A percentile compares a stretch with the other conserved stretches of the same genome.
These are phyloP conservation scores for Thielaviopsis populi DNA, from an alignment of 2,329 filamentous ascomycete genomes.

Conservation along the genomic window DNA sequence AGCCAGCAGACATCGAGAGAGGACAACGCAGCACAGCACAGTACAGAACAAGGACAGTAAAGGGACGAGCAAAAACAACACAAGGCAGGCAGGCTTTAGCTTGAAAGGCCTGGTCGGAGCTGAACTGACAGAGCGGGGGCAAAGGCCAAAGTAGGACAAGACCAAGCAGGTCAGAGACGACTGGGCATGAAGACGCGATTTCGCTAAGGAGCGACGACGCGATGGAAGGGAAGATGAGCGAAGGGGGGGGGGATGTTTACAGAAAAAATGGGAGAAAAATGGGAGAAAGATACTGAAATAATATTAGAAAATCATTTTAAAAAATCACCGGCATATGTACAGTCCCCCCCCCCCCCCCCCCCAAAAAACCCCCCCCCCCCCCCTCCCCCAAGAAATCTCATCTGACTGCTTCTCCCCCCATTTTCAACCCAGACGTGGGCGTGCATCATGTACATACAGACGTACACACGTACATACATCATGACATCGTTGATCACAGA, in stretches of 20 bases:
- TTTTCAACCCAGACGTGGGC: too few species aligned
- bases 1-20: background rate
- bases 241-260: background rate
- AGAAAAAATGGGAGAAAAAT: background rate
- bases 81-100: too few species aligned
- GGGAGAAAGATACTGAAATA: background rate
- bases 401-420: too few species aligned
- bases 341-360: too few species aligned
- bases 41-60: background rate
- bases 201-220: background rate
- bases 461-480: background rate
- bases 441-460: too few species aligned
- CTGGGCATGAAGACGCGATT: background rate
- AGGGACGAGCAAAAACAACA: background rate
- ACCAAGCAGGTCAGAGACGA: background rate
- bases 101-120: background rate
- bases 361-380: too few species aligned
- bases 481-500: conserved; percentile 3
- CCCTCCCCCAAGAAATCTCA: too few species aligned
- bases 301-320: background rate
- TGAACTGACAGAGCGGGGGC: background rate
- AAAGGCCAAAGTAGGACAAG: background rate
- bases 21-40: too few species aligned
- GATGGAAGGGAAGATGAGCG: background rate
- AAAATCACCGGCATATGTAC: too few species aligned